Base-by-base conservation (phyloP, 2,329 filamentous ascomycete species). In the Pseudopithomyces maydicus region DNA sequence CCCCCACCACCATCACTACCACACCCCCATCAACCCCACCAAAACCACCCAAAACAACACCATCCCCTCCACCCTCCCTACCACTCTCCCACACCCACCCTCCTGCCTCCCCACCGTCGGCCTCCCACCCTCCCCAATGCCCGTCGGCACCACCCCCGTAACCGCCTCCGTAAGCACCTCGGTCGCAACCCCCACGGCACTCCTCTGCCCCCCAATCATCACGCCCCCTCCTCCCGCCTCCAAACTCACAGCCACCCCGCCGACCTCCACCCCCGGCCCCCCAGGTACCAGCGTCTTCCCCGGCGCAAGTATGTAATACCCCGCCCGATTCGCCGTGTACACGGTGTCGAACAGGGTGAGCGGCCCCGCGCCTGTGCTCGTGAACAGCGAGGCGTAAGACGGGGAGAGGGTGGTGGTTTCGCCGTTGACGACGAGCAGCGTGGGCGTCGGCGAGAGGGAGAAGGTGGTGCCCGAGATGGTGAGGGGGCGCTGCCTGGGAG, bases 321-420 rank as follows among this genome's bases (percentile, higher is more conserved):
- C 78, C 3, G 77, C 77, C 12, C 76, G 74, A 57, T 81, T 79
- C 3, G 76, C 74, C 0, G 77, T 80, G 57, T 77, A 79, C 1
- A 71, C 66, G 5, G 70, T 54, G 12, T 69, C 65, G 20, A 73
- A 72, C 22, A 80, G 55, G 1, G 75, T 79, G 22, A 81, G 63
- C 6, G 74, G 62, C 4, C 70, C 69, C 6, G 67, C 59, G 5
- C 61, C 55, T 6, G 66, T 64, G 19, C 64, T 65, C 11, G 71
- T 69, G 17, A 62, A 64, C 12, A 67, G 52, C n/a, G 55, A 55
- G 35, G 60, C 66, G 35, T 65, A 59, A 12, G 52, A 52, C 10
- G 67, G 63, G 1, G 45, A 36, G 5, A 74, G 48, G 5, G 62
- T 61, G 3, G 66, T 65, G 6, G 65, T 69, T n/a, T n/a, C n/a